Evolutionary conservation across 768 basidiomycete genomes (phyloP).

Genomic region (Floccularia luteovirens): DNA sequence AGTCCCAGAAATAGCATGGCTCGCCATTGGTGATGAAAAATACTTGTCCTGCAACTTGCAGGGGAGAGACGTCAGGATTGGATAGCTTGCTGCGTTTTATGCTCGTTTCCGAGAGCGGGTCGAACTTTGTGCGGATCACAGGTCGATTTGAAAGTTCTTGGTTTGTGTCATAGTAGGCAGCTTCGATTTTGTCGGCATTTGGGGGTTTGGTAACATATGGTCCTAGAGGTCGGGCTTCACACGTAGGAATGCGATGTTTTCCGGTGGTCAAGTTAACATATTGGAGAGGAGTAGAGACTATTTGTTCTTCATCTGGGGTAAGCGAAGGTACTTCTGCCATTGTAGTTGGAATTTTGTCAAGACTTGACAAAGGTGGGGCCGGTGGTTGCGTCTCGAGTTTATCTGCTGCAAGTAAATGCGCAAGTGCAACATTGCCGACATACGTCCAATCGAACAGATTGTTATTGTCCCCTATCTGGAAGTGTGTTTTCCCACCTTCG

Average conservation of each 20-base stretch:
- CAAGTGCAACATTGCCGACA: slow-evolving; percentile 90
- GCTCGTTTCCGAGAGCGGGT: slow-evolving; percentile 59
- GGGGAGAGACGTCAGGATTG: slow-evolving; percentile 38
- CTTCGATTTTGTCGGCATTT: slow-evolving; percentile 49
- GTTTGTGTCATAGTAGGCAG: slow-evolving; percentile 43
- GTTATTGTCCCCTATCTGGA: slow-evolving; percentile 90
- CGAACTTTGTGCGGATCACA: slow-evolving; percentile 73
- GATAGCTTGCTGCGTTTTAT: slow-evolving; percentile 43
- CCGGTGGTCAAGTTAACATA: slow-evolving; percentile 61
- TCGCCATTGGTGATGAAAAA: slow-evolving; percentile 99
- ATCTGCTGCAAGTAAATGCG: slow-evolving; percentile 91
- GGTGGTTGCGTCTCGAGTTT: slow-evolving; percentile 55
- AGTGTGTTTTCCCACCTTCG: slow-evolving; percentile 75
- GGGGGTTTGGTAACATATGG: slow-evolving; percentile 62
- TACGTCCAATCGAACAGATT: slow-evolving; percentile 97
- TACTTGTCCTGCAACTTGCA: slow-evolving; percentile 84
- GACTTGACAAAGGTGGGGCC: slow-evolving; percentile 26
- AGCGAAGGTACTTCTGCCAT: slow-evolving; percentile 32
- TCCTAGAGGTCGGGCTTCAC: slow-evolving; percentile 73
- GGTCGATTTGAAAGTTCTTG: slow-evolving; percentile 33
- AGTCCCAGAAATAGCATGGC: slow-evolving; percentile 95
- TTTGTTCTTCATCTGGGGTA: slow-evolving; percentile 29
- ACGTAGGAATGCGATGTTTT: slow-evolving; percentile 67
- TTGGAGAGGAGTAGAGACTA: slow-evolving; percentile 47
- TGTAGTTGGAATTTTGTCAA: slow-evolving; percentile 25